These are phyloP conservation scores for Phytopythium kandeliae DNA, from an alignment of 352 stramenopile genomes.

Conservation along the genomic window DNA sequence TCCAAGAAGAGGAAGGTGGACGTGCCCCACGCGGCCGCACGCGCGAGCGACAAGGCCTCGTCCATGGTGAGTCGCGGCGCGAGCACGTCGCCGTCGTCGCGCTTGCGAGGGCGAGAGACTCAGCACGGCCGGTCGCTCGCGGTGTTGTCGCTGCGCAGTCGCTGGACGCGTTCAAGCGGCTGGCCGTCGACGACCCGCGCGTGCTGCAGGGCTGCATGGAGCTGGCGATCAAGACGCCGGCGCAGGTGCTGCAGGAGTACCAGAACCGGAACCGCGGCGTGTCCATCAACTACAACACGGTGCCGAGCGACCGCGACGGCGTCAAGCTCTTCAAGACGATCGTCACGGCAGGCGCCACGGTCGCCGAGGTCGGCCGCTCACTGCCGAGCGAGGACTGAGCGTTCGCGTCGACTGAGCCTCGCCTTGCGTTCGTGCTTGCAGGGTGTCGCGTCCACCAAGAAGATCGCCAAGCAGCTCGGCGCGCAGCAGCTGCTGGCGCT, in stretches of 20 bases:
- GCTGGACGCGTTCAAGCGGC: slow-evolving; percentile 60
- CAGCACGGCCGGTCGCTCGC: neutral
- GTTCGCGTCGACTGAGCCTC: neutral
- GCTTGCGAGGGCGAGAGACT: neutral
- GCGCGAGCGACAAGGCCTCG: slow-evolving; percentile 12
- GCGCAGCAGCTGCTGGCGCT: slow-evolving; percentile 65
- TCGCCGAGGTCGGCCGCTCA: slow-evolving; percentile 40
- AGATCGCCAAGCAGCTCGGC: slow-evolving; percentile 74
- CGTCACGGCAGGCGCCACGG: slow-evolving; percentile 53
- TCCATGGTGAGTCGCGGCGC: slow-evolving; percentile 22
- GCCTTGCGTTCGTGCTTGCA: slow-evolving; percentile 7
- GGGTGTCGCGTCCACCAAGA: slow-evolving; percentile 74
- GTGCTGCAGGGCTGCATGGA: slow-evolving; percentile 77
- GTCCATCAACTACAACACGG: slow-evolving; percentile 79
- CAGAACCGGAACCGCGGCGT: slow-evolving; percentile 76
- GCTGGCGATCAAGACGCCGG: slow-evolving; percentile 73
- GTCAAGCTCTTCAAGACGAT: slow-evolving; percentile 81
- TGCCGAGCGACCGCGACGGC: slow-evolving; percentile 40
- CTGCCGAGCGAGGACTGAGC: neutral
- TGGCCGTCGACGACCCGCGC: slow-evolving; percentile 51
- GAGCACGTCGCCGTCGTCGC: no score
- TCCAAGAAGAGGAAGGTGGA: slow-evolving; percentile 47
- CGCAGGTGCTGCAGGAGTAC: slow-evolving; percentile 84
- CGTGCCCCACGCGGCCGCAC: slow-evolving; percentile 7
- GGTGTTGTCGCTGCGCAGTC: slow-evolving; percentile 19